Conservation (phyloP, 2,329 filamentous ascomycete genomes). For the Bretziella fagacearum region DNA sequence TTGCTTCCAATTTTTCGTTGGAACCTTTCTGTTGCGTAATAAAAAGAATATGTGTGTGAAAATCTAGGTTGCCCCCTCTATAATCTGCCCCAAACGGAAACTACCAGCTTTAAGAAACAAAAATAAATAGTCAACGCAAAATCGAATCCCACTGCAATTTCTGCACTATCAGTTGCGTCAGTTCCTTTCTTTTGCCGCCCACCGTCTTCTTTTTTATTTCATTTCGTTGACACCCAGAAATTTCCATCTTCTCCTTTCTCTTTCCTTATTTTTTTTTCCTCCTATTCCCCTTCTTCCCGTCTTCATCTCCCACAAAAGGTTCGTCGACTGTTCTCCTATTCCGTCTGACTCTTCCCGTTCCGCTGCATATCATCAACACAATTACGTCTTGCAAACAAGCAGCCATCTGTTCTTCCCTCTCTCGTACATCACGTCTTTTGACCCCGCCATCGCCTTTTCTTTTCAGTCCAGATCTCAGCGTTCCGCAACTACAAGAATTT, state of each 20-base stretch:
- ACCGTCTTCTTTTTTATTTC: neutral
- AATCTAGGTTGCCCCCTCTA: neutral
- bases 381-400: neutral
- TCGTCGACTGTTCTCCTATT: neutral
- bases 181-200: neutral
- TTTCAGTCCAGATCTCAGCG: neutral
- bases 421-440: constrained; percentile 1
- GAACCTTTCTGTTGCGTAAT: too few relatives aligned
- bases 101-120: neutral
- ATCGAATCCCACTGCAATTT: constrained; percentile 5
- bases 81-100: neutral
- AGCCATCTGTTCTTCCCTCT: neutral
- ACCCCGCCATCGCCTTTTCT: constrained; percentile 6
- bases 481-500: neutral
- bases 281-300: neutral
- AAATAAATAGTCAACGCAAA: neutral
- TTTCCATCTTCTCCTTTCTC: neutral
- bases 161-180: constrained; percentile 4
- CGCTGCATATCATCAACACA: neutral
- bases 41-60: neutral
- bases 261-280: neutral
- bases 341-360: neutral
- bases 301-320: neutral
- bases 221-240: neutral
- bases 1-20: too few relatives aligned